Conservation (phyloP, 176 grass and related monocot species). For the Rhipidocladum racemiflorum region DNA sequence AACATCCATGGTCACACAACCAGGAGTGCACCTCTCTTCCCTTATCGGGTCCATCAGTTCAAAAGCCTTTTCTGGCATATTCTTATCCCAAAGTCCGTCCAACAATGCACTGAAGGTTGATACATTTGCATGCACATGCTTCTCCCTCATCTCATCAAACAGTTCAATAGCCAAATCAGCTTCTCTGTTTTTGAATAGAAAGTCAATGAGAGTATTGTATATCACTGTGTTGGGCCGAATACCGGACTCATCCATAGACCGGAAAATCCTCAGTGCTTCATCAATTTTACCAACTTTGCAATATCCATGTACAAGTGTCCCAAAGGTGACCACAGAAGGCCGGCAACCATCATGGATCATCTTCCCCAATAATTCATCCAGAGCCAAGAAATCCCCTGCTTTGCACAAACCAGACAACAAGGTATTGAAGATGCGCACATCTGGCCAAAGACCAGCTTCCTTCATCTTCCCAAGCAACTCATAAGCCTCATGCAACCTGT, state of each 20-base stretch:
- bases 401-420: slow-evolving; percentile 63
- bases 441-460: slow-evolving; percentile 45
- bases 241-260: slow-evolving; percentile 44
- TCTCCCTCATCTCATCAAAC: slow-evolving; percentile 62
- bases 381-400: slow-evolving; percentile 49
- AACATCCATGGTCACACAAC: slow-evolving; percentile 68
- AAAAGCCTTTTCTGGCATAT: slow-evolving; percentile 60
- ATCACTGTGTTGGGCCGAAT: slow-evolving; percentile 55
- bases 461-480: slow-evolving; percentile 54
- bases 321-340: slow-evolving; percentile 73
- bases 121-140: slow-evolving; percentile 43
- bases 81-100: slow-evolving; percentile 46
- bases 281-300: slow-evolving; percentile 67
- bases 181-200: slow-evolving; percentile 48
- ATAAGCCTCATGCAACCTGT: slow-evolving; percentile 48
- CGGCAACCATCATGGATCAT: slow-evolving; percentile 63
- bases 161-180: slow-evolving; percentile 37
- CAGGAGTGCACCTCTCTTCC: slow-evolving; percentile 57
- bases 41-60: slow-evolving; percentile 69
- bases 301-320: slow-evolving; percentile 74
- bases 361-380: slow-evolving; percentile 49
- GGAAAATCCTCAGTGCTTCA: slow-evolving; percentile 62
- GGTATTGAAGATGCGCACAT: slow-evolving; percentile 72
- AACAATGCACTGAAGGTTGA: slow-evolving; percentile 67
- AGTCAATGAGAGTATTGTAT: slow-evolving; percentile 73